These are phyloP conservation scores for Colletotrichum navitas DNA, from an alignment of 2,329 filamentous ascomycete species.

Conservation along the genomic window DNA sequence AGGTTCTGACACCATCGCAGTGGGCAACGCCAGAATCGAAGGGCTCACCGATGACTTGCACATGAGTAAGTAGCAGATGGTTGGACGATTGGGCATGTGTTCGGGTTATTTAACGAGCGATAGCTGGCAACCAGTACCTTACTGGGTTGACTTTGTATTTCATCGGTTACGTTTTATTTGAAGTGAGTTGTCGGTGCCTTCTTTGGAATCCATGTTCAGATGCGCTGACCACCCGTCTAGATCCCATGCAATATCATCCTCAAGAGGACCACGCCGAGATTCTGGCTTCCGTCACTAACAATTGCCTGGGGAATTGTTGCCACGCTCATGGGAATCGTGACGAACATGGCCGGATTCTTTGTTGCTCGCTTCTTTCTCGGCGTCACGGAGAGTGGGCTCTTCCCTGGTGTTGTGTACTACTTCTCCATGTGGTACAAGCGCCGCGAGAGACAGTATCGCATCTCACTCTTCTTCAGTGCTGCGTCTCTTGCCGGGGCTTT, in stretches of 20 bases:
- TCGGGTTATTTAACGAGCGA: background rate
- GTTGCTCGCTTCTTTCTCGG: constrained; percentile 68
- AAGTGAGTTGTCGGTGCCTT: constrained; percentile 51
- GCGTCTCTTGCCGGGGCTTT: constrained; percentile 69
- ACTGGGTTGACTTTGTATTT: constrained; percentile 77
- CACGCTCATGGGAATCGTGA: constrained; percentile 63
- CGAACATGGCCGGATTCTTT: constrained; percentile 64
- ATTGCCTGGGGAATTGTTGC: constrained; percentile 68
- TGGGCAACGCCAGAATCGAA: constrained; percentile 70
- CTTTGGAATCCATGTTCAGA: too few relatives aligned
- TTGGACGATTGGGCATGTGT: constrained; percentile 39
- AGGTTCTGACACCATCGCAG: constrained; percentile 50
- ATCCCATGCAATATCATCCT: constrained; percentile 73
- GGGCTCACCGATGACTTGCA: constrained; percentile 64
- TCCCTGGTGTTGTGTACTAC: constrained; percentile 64
- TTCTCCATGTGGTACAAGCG: constrained; percentile 69
- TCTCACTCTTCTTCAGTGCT: constrained; percentile 68
- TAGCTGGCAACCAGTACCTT: constrained; percentile 72
- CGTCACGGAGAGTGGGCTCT: constrained; percentile 65
- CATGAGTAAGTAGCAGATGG: constrained; percentile 60
- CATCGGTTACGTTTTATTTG: constrained; percentile 69
- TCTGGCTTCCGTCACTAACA: constrained; percentile 71
- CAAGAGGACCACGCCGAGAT: constrained; percentile 68
- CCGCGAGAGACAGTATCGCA: constrained; percentile 65
- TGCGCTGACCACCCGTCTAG: constrained; percentile 46